Evolutionary conservation across 352 stramenopile species (phyloP).

Genomic region (Globisporangium nunn): DNA sequence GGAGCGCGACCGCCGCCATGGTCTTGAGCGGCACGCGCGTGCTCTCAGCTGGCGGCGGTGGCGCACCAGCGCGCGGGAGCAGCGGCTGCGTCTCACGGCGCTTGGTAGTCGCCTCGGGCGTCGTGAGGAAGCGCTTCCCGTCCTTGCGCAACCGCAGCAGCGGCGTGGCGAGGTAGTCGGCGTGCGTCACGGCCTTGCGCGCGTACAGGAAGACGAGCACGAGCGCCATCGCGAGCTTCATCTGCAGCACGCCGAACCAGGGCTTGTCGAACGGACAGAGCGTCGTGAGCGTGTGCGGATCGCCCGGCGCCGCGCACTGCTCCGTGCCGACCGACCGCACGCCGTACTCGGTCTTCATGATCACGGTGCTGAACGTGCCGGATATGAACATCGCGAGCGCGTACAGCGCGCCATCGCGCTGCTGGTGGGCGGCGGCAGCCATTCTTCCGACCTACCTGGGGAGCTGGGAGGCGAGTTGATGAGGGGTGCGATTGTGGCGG

Average conservation of each 20-base stretch:
- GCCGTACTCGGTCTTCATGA: slow-evolving; percentile 83
- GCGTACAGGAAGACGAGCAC: slow-evolving; percentile 73
- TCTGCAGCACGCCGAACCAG: slow-evolving; percentile 82
- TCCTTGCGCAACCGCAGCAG: slow-evolving; percentile 57
- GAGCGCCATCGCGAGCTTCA: slow-evolving; percentile 79
- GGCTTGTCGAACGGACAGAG: slow-evolving; percentile 80
- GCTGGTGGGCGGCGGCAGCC: slow-evolving; percentile 3
- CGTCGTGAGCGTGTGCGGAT: slow-evolving; percentile 25
- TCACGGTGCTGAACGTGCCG: slow-evolving; percentile 79
- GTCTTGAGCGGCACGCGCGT: slow-evolving; percentile 32
- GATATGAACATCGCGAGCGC: slow-evolving; percentile 65
- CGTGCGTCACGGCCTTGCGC: slow-evolving; percentile 47
- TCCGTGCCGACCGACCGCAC: slow-evolving; percentile 44
- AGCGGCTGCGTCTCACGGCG: slow-evolving; percentile 13
- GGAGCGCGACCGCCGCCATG: slow-evolving; percentile 51
- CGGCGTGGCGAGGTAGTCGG: slow-evolving; percentile 60
- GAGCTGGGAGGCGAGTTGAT: not conserved
- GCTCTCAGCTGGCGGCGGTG: not conserved
- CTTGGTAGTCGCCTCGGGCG: slow-evolving; percentile 33
- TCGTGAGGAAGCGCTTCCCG: slow-evolving; percentile 51
- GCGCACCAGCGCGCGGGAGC: not conserved
- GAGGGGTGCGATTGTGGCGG: too few species aligned
- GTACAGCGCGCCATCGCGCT: slow-evolving; percentile 34
- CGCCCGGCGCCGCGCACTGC: slow-evolving; percentile 38
- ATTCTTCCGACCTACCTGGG: too few species aligned